Percentiles rank a stretch among this genome's conserved stretches.
phyloP scores from a whole-genome alignment of 371 early-diverging fungal species.

The Mortierella polycephala region DNA sequence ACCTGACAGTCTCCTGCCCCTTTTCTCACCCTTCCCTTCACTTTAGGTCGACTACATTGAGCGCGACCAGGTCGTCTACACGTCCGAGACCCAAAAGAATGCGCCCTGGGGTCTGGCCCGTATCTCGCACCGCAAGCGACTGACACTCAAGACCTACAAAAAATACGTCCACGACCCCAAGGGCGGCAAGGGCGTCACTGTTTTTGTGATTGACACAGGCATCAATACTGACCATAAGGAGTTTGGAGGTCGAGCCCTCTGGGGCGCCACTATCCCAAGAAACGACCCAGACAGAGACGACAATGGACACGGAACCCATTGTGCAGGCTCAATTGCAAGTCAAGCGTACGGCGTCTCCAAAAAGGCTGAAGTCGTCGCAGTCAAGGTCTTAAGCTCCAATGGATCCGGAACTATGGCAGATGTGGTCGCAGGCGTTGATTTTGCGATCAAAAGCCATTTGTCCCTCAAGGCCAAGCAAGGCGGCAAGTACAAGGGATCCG shows the following conservation, averaged over 20 bases:
- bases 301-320: constrained; percentile 95
- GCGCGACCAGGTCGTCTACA: constrained; percentile 84
- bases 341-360: constrained; percentile 92
- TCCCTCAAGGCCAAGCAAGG: constrained; percentile 59
- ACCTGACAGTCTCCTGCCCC: background rate
- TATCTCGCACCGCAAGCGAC: constrained; percentile 78
- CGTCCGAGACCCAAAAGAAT: constrained; percentile 70
- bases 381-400: constrained; percentile 91
- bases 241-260: constrained; percentile 89
- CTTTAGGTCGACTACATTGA: constrained; percentile 87
- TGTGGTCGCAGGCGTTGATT: constrained; percentile 83
- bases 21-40: background rate
- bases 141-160: constrained; percentile 68
- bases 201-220: constrained; percentile 96
- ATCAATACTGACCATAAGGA: constrained; percentile 85
- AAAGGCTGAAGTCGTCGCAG: constrained; percentile 88
- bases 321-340: constrained; percentile 95
- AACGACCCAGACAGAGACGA: constrained; percentile 82
- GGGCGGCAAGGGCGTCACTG: constrained; percentile 87
- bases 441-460: constrained; percentile 68
- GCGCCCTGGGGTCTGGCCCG: constrained; percentile 97
- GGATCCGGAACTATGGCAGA: constrained; percentile 89
- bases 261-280: constrained; percentile 84
- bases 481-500: constrained; percentile 78
- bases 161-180: constrained; percentile 76